These are phyloP conservation scores for Paraphoma chrysanthemicola DNA, from an alignment of 2,329 filamentous ascomycete species.

Conservation along the genomic window DNA sequence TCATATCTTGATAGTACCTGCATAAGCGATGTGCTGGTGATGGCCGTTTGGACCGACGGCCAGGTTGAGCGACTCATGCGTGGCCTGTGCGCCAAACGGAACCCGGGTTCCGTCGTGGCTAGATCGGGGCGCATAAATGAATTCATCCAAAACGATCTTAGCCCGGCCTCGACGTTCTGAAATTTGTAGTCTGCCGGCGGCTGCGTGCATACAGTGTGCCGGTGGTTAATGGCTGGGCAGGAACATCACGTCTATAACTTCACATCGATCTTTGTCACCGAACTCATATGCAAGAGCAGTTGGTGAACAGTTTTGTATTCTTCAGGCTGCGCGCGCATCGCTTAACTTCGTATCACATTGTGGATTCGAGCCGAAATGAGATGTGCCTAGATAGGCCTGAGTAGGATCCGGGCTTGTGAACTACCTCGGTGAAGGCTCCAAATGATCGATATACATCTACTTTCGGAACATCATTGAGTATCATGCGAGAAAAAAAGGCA, in stretches of 20 bases:
- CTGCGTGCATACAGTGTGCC: no score
- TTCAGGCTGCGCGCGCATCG: background rate
- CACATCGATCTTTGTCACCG: no score
- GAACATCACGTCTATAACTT: no score
- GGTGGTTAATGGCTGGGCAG: no score
- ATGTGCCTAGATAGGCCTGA: background rate
- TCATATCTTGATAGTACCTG: slow-evolving; percentile 1
- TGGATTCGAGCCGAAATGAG: background rate
- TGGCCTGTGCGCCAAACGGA: slow-evolving; percentile 5
- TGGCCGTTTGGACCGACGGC: background rate
- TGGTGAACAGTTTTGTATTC: background rate
- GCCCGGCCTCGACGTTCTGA: no score
- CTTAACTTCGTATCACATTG: background rate
- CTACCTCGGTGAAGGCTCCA: background rate
- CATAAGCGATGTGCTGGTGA: slow-evolving; percentile 1
- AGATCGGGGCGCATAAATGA: slow-evolving; percentile 6
- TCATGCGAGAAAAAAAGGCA: no score
- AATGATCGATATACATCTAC: no score
- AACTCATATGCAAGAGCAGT: no score
- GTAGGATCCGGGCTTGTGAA: background rate
- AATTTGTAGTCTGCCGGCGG: no score
- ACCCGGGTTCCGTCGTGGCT: background rate
- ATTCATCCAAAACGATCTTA: background rate
- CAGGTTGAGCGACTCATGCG: slow-evolving; percentile 10
- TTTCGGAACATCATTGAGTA: no score